phyloP scores from a whole-genome alignment of 768 basidiomycete species.

The Boletus subcaerulescens region DNA sequence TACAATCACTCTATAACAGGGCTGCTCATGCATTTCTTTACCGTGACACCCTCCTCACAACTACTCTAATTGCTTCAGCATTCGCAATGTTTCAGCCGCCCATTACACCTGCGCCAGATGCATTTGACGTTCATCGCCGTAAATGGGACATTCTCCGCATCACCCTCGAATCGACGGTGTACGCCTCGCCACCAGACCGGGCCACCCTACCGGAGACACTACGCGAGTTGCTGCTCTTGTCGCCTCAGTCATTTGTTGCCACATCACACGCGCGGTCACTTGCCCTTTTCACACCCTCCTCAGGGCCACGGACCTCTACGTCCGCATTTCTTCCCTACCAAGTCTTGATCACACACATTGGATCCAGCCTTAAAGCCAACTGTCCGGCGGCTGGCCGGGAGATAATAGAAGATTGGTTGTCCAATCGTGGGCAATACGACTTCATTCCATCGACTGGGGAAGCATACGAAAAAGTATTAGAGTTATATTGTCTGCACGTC shows the following conservation, averaged over 20 bases:
- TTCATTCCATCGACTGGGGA: slow-evolving; percentile 36
- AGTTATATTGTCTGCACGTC: slow-evolving; percentile 72
- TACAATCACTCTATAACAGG: slow-evolving; percentile 72
- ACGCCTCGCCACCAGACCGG: slow-evolving; percentile 47
- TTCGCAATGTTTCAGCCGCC: slow-evolving; percentile 57
- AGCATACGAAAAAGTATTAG: slow-evolving; percentile 72
- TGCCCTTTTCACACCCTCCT: slow-evolving; percentile 59
- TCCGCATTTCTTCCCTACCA: slow-evolving; percentile 65
- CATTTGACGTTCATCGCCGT: slow-evolving; percentile 51
- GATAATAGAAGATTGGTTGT: slow-evolving; percentile 80
- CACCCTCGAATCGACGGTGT: slow-evolving; percentile 75
- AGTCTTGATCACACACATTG: slow-evolving; percentile 66
- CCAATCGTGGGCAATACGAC: slow-evolving; percentile 45
- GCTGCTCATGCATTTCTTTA: slow-evolving; percentile 78
- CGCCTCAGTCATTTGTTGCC: slow-evolving; percentile 56
- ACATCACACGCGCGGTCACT: slow-evolving; percentile 63
- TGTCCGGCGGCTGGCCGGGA: slow-evolving; percentile 57
- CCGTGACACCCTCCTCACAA: slow-evolving; percentile 64
- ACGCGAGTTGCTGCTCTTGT: slow-evolving; percentile 50
- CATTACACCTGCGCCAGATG: slow-evolving; percentile 32
- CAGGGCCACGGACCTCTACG: slow-evolving; percentile 35
- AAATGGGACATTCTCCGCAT: slow-evolving; percentile 90
- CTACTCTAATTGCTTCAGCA: slow-evolving; percentile 64
- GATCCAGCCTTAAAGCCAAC: slow-evolving; percentile 66
- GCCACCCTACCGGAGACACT: slow-evolving; percentile 48